Evolutionary conservation across 1,284 basidiomycete species (phyloP).

Genomic region (Naganishia sp.): DNA sequence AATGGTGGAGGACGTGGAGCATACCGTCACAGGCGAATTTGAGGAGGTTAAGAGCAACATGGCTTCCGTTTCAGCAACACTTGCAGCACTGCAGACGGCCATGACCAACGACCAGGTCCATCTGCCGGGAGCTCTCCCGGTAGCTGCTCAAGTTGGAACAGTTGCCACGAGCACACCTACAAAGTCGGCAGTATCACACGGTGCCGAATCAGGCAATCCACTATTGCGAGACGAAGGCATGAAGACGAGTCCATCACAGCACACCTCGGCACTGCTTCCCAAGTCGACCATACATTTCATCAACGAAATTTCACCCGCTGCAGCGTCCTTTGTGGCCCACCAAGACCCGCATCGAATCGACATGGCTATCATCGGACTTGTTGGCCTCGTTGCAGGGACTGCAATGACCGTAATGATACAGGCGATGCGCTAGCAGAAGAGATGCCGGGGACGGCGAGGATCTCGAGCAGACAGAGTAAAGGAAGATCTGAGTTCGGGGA

Average conservation of each 20-base stretch:
- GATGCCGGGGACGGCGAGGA: too few species aligned
- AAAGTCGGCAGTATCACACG: not conserved
- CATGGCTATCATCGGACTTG: slow-evolving; percentile 24
- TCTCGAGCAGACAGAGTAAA: too few species aligned
- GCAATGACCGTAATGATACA: not conserved
- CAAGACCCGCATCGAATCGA: slow-evolving; percentile 27
- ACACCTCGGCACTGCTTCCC: not conserved
- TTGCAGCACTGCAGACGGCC: slow-evolving; percentile 6
- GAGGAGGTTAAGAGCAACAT: slow-evolving; percentile 71
- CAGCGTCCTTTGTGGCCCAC: slow-evolving; percentile 12
- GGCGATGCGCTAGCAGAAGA: not conserved
- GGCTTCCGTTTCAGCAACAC: slow-evolving; percentile 17
- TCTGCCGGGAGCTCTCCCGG: not conserved
- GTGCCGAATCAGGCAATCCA: not conserved
- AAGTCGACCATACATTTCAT: slow-evolving; percentile 1
- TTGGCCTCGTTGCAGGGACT: slow-evolving; percentile 12
- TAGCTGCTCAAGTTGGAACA: not conserved
- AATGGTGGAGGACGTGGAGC: slow-evolving; percentile 59
- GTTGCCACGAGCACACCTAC: not conserved
- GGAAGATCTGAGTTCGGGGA: too few species aligned
- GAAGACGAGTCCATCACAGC: not conserved
- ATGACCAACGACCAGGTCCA: not conserved
- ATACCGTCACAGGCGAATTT: slow-evolving; percentile 74
- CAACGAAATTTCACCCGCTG: not conserved
- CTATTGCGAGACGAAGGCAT: too few species aligned